Evolutionary conservation across 2,329 filamentous ascomycete species (phyloP), one percentile per base, ranked within the genome.

Genomic region (Helicocarpus griseus): DNA sequence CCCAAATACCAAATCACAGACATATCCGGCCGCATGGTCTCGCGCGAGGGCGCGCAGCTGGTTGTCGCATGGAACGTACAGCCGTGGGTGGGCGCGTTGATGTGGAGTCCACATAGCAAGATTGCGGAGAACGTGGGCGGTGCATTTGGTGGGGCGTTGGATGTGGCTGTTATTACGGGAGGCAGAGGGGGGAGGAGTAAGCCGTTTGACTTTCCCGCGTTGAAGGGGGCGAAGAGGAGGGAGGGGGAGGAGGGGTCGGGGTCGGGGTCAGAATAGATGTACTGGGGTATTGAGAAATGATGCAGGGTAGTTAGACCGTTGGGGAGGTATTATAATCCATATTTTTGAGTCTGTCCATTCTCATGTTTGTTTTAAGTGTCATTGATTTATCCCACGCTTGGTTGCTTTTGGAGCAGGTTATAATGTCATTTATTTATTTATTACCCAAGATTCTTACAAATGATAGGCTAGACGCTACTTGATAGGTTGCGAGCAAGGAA

Each of bases 1-100:
- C 87, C 90, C 2, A 98, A 98, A 71, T 98, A 98, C 76, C 89
- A 95, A 66, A 93, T 98, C 71, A 95, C 90, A 4, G 89, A 96
- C 68, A 87, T 91, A 9, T 80, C 79, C 9, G 87, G 90, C 55
- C 83, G 83, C 68, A 77, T 97, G 58, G 86, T 87, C 43, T 78
- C 85, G 63, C 76, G 82, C 46, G 74, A 78, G 48, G 83, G 93
- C 65, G 88, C 91, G 52, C 83, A 81, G 28, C 74, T 98, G 56
- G 82, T 84, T 61, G 74, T 97, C 49, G 85, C 93, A 65, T 98
- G 95, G 82, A 97, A 97, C 71, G 86, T 97, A 54, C 93, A 98
- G 76, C 93, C 93, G 29, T 97, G 91, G 88, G 89, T 98, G 9
- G 93, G 93, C 13, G 71, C 85, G 49, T 70, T 97, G 67, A 86